Base-by-base conservation (phyloP, 768 basidiomycete genomes). In the Mrakia gelida region DNA sequence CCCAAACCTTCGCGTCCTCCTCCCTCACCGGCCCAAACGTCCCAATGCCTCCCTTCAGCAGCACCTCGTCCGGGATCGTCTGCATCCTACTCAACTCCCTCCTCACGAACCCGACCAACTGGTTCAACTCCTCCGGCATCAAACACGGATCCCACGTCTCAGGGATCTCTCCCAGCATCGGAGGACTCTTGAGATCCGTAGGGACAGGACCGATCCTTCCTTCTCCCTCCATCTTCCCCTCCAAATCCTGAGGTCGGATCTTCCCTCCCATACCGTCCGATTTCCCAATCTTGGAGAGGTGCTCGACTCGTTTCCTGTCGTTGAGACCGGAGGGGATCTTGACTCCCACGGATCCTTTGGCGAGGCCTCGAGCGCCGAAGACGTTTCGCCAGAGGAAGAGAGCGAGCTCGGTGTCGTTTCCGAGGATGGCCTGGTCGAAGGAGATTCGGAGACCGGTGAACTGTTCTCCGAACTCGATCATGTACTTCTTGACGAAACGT, bases 181-280 rank as follows among this genome's bases (percentile, higher is more conserved):
- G 78, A 11, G 78, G 78, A 26, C 65, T 70, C 32, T 75, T 61
- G 23, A 71, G 16, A 26, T 52, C 70, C 23, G 78, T 79, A 28
- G 78, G 78, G 0, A 79, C 70, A 15, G 78, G 78, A 0, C 78
- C 78, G 67, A 79, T 71, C 28, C 78, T 68, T n/a, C 78, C 78
- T 38, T 79, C 78, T 18, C 78, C 78, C 16, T 73, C 78, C 43
- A 79, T 71, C 56, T 70, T 74, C 11, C 65, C 65, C 34, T 67
- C 54, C 26, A 79, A 38, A 65, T 79, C 78, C n/a, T 34, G 26
- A n/a, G 70, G 65, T 15, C 34, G 65, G 45, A 75, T 75, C 23
- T 75, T 73, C 18, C 75, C 75, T 28, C 75, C 75, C 67, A 68
- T 71, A 2, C 78, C 78, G 38, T 79, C 75, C 9, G 78, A 38